A percentile compares a stretch with the other conserved stretches of the same genome.
Conservation (phyloP, 164 flowering plant species). For the Kingdonia uniflora region DNA sequence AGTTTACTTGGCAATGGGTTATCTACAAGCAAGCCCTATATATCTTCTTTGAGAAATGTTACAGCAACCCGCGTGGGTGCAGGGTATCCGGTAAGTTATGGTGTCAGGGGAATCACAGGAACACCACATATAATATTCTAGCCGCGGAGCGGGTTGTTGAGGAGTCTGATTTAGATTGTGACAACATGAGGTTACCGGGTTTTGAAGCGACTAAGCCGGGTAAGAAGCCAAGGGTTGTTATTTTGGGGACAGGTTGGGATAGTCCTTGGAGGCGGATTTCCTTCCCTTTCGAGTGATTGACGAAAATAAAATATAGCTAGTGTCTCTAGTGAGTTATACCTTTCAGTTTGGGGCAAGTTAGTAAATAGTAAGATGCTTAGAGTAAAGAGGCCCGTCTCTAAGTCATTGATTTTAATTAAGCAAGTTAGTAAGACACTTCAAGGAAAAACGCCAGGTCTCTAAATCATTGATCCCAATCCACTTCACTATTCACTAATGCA, state of each 20-base stretch:
- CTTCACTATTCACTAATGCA: too few relatives aligned
- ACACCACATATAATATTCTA: constrained; percentile 32
- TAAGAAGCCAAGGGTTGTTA: constrained; percentile 80
- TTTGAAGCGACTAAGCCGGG: constrained; percentile 61
- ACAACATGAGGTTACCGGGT: constrained; percentile 27
- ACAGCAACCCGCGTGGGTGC: constrained; percentile 7
- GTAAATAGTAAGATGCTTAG: too few relatives aligned
- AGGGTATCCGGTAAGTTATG: constrained; percentile 11
- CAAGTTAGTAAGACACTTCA: too few relatives aligned
- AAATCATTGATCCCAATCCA: too few relatives aligned
- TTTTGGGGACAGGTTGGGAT: constrained; percentile 85
- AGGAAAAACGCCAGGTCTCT: too few relatives aligned
- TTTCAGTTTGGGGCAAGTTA: too few relatives aligned
- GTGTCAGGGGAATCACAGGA: constrained; percentile 40
- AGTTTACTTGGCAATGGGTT: too few relatives aligned
- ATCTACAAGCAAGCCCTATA: constrained; percentile 3
- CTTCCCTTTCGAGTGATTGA: too few relatives aligned
- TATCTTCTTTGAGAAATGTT: constrained; percentile 13
- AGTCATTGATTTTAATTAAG: too few relatives aligned
- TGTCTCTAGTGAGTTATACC: too few relatives aligned
- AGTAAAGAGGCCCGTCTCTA: too few relatives aligned
- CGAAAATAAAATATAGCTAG: too few relatives aligned
- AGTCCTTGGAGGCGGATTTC: constrained; percentile 8
- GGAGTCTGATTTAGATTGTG: constrained; percentile 36
- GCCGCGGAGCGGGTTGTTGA: constrained; percentile 30